Percentiles rank a stretch among this genome's conserved stretches.
phyloP scores from a whole-genome alignment of 2,329 filamentous ascomycete species.

The Penicillium frequentans region DNA sequence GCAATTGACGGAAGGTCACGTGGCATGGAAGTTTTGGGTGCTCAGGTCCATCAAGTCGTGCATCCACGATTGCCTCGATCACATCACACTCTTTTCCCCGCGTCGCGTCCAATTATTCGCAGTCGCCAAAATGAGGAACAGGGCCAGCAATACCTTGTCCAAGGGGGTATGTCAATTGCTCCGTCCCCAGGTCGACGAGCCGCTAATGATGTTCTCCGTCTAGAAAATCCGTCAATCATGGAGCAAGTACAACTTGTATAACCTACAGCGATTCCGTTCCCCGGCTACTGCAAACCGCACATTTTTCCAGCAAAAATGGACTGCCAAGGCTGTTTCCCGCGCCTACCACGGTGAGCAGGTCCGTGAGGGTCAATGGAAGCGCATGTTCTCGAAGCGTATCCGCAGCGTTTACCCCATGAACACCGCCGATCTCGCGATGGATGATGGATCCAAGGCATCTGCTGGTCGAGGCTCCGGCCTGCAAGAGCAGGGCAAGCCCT shows the following conservation, averaged over 20 bases:
- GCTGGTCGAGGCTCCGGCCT: slow-evolving; percentile 79
- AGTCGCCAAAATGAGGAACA: slow-evolving; percentile 45
- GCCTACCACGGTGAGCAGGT: slow-evolving; percentile 95
- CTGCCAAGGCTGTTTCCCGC: slow-evolving; percentile 77
- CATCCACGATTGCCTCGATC: background rate
- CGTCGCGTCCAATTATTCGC: slow-evolving; percentile 11
- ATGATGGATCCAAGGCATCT: slow-evolving; percentile 81
- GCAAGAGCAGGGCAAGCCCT: slow-evolving; percentile 32
- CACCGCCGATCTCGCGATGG: slow-evolving; percentile 70
- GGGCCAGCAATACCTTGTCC: slow-evolving; percentile 43
- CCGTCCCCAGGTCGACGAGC: background rate
- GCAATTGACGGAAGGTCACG: slow-evolving; percentile 21
- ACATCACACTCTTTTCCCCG: slow-evolving; percentile 4
- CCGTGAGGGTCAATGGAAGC: slow-evolving; percentile 87
- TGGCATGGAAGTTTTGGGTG: slow-evolving; percentile 36
- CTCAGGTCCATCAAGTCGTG: background rate
- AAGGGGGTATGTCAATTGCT: slow-evolving; percentile 35
- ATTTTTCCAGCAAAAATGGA: slow-evolving; percentile 99
- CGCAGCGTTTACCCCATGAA: slow-evolving; percentile 85
- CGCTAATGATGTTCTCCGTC: slow-evolving; percentile 9
- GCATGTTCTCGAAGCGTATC: slow-evolving; percentile 82
- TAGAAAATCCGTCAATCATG: slow-evolving; percentile 94
- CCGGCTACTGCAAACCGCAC: slow-evolving; percentile 56
- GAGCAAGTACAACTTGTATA: slow-evolving; percentile 98
- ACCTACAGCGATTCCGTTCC: slow-evolving; percentile 61